phyloP scores from a whole-genome alignment of 805 yeast species.

The Pichia gijzeniarum region DNA sequence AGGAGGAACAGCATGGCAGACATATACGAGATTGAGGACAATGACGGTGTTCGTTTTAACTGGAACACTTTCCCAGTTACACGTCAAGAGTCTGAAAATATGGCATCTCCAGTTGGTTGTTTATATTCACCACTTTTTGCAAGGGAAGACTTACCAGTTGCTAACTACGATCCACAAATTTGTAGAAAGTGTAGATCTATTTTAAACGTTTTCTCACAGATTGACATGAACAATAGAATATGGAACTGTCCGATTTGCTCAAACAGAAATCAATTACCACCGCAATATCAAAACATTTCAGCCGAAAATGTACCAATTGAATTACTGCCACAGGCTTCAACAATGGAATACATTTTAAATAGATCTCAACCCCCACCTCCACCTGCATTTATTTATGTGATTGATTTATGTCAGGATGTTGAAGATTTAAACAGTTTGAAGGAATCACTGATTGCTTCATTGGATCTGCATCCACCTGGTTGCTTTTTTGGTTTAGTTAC shows the following conservation, averaged over 20 bases:
- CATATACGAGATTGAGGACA: conserved; percentile 54
- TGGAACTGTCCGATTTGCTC: conserved; percentile 88
- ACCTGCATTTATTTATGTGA: conserved; percentile 78
- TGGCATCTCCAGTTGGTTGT: conserved; percentile 91
- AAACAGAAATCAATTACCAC: conserved; percentile 72
- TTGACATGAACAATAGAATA: conserved; percentile 65
- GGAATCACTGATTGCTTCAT: conserved; percentile 68
- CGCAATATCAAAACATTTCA: conserved; percentile 70
- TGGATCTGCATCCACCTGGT: conserved; percentile 81
- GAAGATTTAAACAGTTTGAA: conserved; percentile 81
- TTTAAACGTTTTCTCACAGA: conserved; percentile 78
- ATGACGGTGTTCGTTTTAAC: conserved; percentile 63
- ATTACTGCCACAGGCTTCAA: conserved; percentile 57
- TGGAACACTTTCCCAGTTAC: conserved; percentile 90
- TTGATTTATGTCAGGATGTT: conserved; percentile 84
- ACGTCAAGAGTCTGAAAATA: conserved; percentile 80
- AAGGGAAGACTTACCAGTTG: conserved; percentile 67
- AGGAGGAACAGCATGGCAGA: conserved; percentile 29
- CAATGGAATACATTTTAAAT: conserved; percentile 79
- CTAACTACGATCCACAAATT: conserved; percentile 77
- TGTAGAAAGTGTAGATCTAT: conserved; percentile 84
- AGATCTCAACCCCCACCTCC: conserved; percentile 60
- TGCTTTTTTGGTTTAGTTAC: conserved; percentile 85
- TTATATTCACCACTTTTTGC: conserved; percentile 89
- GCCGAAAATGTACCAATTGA: conserved; percentile 79